Evolutionary conservation across 805 yeast species (phyloP), one percentile per base, ranked within the genome.

Genomic region (Kuraishia cidri): DNA sequence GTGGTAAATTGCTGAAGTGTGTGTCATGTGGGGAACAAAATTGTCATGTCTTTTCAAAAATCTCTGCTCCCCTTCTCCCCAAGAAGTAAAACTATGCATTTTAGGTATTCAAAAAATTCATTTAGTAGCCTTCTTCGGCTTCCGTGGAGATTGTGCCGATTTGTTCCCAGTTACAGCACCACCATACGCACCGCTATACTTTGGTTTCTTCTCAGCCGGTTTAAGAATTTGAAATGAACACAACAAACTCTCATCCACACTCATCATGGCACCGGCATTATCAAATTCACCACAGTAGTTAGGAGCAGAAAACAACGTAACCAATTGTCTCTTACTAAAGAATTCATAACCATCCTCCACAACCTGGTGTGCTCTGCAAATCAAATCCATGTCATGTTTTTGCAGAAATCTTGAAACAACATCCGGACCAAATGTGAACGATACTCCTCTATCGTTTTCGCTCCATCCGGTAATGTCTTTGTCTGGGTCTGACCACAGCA

Each of bases 201-300:
- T 81, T 41, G 83, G 79, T 62, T 86, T 86, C 73, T 90, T 90
- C 59, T 92, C 97, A 33, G 98, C 97, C 20, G 98, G 98, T 62
- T 92, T 92, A 58, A 90, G 75, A 51, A 90, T 92, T 61, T 83
- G 92, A 77, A 90, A 90, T 12, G 97, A 88, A 67, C 98, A 90
- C 50, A 90, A 69, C 52, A 90, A 72, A 59, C 90, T 79, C 64
- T 92, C 97, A 60, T 92, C 97, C 37, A 90, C 97, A 51, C 94
- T 78, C 98, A 90, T 90, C 97, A 92, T 92, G 26, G 98, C 98
- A 53, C 97, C 98, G 2, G 97, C 97, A 54, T 90, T 90, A 61
- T 90, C 98, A 56, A 90, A 90, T 61, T 92, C 97, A 50, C 98
- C 98, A 72, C 97, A 92, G 59, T 88, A 88, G 62, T 92, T 92